phyloP scores from a whole-genome alignment of 331 rosid species.

The Ulmus americana region DNA sequence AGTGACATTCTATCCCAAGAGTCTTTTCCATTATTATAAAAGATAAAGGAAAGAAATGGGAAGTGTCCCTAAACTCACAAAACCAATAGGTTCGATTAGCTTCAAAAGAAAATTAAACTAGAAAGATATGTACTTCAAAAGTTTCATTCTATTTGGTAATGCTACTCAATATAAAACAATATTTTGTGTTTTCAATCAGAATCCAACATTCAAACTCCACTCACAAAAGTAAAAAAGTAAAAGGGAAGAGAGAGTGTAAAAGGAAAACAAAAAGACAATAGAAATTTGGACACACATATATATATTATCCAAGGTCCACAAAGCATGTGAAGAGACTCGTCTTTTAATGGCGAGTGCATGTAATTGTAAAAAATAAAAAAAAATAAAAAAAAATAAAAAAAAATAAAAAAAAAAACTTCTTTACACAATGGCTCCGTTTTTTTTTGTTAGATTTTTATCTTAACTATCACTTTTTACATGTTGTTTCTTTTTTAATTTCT shows the following conservation, averaged over 20 bases:
- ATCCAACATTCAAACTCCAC: background rate
- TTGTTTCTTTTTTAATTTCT: too few relatives aligned
- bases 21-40: too few relatives aligned
- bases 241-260: background rate
- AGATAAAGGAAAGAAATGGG: too few relatives aligned
- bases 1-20: too few relatives aligned
- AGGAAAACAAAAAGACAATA: background rate
- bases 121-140: too few relatives aligned
- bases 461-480: too few relatives aligned
- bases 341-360: constrained; percentile 21
- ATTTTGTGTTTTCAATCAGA: background rate
- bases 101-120: background rate
- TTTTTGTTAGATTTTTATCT: too few relatives aligned
- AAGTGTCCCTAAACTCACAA: too few relatives aligned
- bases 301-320: constrained; percentile 6
- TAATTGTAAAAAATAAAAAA: background rate
- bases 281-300: background rate
- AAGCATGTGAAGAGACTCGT: constrained; percentile 21
- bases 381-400: too few relatives aligned
- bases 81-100: background rate
- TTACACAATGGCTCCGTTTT: too few relatives aligned
- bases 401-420: background rate
- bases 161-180: background rate
- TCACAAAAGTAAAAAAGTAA: background rate
- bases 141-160: background rate